Percentiles rank a stretch among this genome's conserved stretches.
Evolutionary conservation across 2,329 filamentous ascomycete genomes (phyloP).

Genomic region (Botrytis sinoallii): DNA sequence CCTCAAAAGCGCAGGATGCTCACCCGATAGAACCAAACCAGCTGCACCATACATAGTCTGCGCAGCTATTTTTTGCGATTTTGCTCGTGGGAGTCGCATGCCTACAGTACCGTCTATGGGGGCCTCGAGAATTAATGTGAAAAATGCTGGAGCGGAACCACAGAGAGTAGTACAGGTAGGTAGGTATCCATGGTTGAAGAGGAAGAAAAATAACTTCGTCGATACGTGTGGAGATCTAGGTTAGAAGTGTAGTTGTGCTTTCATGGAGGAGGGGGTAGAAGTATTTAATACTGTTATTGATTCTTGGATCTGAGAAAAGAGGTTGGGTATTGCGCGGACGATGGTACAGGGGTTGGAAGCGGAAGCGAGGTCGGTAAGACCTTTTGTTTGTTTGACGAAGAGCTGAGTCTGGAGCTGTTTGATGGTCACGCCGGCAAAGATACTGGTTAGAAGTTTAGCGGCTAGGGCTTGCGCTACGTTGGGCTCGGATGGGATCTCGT

Average conservation of each 20-base stretch:
- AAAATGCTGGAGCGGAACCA: constrained; percentile 70
- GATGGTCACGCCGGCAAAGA: constrained; percentile 73
- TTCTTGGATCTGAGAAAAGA: constrained; percentile 72
- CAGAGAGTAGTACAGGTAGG: constrained; percentile 72
- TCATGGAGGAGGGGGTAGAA: constrained; percentile 55
- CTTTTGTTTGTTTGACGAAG: neutral
- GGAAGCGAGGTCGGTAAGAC: constrained; percentile 40
- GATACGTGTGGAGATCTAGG: constrained; percentile 74
- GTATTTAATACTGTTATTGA: constrained; percentile 78
- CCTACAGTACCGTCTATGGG: constrained; percentile 75
- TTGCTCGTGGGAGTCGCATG: constrained; percentile 70
- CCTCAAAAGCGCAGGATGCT: constrained; percentile 70
- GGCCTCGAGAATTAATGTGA: constrained; percentile 71
- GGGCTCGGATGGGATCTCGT: constrained; percentile 61
- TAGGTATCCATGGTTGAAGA: constrained; percentile 65
- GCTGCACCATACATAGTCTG: constrained; percentile 76
- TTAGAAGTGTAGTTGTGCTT: constrained; percentile 56
- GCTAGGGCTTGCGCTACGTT: constrained; percentile 70
- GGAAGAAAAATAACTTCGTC: constrained; percentile 69
- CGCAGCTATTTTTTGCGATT: constrained; percentile 74
- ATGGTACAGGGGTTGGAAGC: constrained; percentile 9
- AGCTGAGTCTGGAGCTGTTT: constrained; percentile 64
- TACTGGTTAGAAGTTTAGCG: constrained; percentile 78
- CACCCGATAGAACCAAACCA: constrained; percentile 62
- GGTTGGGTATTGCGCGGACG: constrained; percentile 80